These are phyloP conservation scores for Ophiostoma himal-ulmi DNA, from an alignment of 2,329 filamentous ascomycete species.

Conservation along the genomic window DNA sequence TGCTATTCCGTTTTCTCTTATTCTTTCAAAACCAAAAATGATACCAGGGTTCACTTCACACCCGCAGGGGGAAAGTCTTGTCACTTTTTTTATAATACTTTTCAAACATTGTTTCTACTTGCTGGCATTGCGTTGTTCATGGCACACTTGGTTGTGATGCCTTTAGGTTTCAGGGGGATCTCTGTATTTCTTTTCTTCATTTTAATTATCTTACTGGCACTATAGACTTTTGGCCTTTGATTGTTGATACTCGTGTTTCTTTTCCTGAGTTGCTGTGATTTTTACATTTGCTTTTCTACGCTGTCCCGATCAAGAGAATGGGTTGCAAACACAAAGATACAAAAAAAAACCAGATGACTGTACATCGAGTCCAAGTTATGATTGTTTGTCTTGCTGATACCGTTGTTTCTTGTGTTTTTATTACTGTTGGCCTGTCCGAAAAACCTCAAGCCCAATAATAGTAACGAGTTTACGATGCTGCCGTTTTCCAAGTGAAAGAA, in stretches of 20 bases:
- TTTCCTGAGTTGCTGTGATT: neutral
- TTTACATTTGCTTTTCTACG: neutral
- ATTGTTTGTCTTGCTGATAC: neutral
- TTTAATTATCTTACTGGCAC: neutral
- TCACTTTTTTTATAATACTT: neutral
- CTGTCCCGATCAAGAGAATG: neutral
- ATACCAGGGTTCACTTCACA: constrained; percentile 1
- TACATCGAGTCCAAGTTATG: neutral
- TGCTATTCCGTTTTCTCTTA: neutral
- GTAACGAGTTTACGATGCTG: neutral
- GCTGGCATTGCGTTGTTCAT: constrained; percentile 1
- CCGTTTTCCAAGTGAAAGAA: neutral
- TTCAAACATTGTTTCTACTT: neutral
- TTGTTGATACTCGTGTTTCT: neutral
- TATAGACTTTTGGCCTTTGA: neutral
- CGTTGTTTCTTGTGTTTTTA: neutral
- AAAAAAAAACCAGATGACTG: neutral
- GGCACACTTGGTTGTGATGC: constrained; percentile 8
- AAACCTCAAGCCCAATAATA: neutral
- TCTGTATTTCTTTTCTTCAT: neutral
- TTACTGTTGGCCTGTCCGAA: neutral
- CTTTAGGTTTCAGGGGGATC: neutral
- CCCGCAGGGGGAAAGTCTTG: neutral
- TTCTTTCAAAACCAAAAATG: neutral
- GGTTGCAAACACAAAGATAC: neutral